Evolutionary conservation across 2,329 filamentous ascomycete species (phyloP).

Genomic region (Fusarium redolens): DNA sequence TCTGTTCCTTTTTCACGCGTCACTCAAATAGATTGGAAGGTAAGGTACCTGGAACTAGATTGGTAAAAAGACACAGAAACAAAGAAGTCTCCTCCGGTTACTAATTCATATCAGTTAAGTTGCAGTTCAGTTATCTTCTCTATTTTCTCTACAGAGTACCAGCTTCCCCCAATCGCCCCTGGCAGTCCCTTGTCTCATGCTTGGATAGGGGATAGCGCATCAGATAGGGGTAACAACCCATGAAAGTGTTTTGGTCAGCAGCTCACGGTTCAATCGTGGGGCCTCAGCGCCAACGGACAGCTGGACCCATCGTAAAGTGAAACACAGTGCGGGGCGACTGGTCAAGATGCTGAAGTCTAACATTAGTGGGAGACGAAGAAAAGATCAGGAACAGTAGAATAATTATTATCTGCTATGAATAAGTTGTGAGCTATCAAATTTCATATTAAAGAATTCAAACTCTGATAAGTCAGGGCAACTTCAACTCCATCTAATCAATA

Average conservation of each 20-base stretch:
- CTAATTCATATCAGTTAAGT: conserved; percentile 7
- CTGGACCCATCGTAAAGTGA: conserved; percentile 26
- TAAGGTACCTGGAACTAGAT: not conserved
- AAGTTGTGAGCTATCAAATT: not conserved
- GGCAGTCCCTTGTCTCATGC: conserved; percentile 34
- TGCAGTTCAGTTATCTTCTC: not conserved
- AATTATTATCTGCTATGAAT: not conserved
- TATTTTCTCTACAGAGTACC: conserved; percentile 2
- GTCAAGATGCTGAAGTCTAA: conserved; percentile 4
- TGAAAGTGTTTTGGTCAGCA: conserved; percentile 33
- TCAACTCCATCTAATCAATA: not conserved
- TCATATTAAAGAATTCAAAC: not conserved
- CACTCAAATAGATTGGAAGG: not conserved
- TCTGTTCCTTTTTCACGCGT: conserved; percentile 17
- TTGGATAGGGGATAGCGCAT: conserved; percentile 39
- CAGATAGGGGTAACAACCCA: conserved; percentile 39
- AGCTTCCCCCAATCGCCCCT: conserved; percentile 30
- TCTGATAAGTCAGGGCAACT: too few species aligned
- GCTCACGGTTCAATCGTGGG: conserved; percentile 14
- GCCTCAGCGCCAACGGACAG: conserved; percentile 28
- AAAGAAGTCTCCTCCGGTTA: conserved; percentile 7
- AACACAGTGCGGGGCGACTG: conserved; percentile 37
- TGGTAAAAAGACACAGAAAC: conserved; percentile 3
- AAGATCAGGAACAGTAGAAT: not conserved
- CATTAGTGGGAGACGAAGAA: not conserved